Evolutionary conservation across 225 moss, liverwort and hornwort genomes (phyloP), one percentile per base, ranked within the genome.

Genomic region (Physcomitrium patens): DNA sequence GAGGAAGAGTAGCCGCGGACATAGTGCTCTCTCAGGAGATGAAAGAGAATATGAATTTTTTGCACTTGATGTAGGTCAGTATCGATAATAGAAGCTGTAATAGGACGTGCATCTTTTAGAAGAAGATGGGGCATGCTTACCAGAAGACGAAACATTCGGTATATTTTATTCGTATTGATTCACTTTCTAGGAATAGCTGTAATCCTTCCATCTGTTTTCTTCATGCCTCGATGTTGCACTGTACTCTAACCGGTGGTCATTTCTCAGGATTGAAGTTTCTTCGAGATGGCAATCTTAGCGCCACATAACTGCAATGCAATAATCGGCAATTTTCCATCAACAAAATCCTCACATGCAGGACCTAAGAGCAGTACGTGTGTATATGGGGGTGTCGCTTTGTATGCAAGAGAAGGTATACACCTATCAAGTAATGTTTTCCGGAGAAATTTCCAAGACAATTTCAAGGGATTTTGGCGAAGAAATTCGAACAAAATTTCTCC

Each of bases 281-380:
- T 82, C 66, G 61, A 68, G 53, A 85, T 85, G 85, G 48, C 66
- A 47, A 57, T 65, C 59, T 69, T 65, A 26, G 57, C 49, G 46
- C 27, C 77, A 56, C 62, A 55, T 19, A 65, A 54, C 44, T 79
- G 79, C 69, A 72, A 72, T 71, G 76, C 80, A 63, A 66, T 67
- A 63, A 52, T 67, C 67, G 74, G 71, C 67, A 78, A 74, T 57
- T 61, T 43, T 74, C 62, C 51, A 13, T 55, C 31, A 69, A 26
- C 47, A 11, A 66, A 27, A 43, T 61, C 26, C 65, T 16, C 65
- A 22, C 20, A 19, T 9, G 43, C 67, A 67, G 54, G 67, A 44
- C 28, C 76, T 12, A 76, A 71, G 68, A 76, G 72, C 72, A 58
- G 64, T 57, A 57, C 63, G 72, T 64, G 44, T 68, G 51, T 64